Evolutionary conservation across 1,284 basidiomycete species (phyloP).

Genomic region (Tilletia indica): DNA sequence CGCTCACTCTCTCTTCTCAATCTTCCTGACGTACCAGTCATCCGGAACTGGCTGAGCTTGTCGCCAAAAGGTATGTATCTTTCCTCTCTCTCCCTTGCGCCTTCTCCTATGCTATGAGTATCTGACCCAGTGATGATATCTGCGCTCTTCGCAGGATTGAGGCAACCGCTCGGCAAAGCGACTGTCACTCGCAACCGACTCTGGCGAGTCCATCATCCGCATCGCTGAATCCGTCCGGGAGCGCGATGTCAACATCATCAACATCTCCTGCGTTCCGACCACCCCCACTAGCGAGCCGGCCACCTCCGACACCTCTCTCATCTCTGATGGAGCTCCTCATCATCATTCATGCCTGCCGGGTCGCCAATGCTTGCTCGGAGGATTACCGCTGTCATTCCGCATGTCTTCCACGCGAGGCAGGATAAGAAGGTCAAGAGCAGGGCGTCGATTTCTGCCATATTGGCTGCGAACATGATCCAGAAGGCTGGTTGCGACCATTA

Average conservation of each 20-base stretch:
- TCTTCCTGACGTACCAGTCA: slow-evolving; percentile 61
- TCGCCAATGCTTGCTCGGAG: slow-evolving; percentile 71
- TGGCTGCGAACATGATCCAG: slow-evolving; percentile 98
- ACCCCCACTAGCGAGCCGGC: slow-evolving; percentile 31
- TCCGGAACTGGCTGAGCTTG: slow-evolving; percentile 88
- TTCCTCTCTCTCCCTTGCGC: no score
- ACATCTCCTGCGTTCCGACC: slow-evolving; percentile 76
- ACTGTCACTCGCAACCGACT: slow-evolving; percentile 80
- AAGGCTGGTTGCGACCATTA: slow-evolving; percentile 97
- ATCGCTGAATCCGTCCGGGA: slow-evolving; percentile 94
- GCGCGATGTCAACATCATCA: slow-evolving; percentile 98
- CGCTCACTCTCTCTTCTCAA: background rate
- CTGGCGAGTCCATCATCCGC: slow-evolving; percentile 87
- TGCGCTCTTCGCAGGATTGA: slow-evolving; percentile 32
- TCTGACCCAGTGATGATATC: background rate
- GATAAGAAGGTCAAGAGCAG: slow-evolving; percentile 99
- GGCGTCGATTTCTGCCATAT: slow-evolving; percentile 96
- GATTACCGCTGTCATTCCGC: slow-evolving; percentile 79
- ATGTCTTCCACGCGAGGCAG: slow-evolving; percentile 60
- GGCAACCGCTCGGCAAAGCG: slow-evolving; percentile 57
- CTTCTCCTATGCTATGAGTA: background rate
- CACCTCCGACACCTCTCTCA: slow-evolving; percentile 65
- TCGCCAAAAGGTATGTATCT: slow-evolving; percentile 76
- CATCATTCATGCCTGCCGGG: slow-evolving; percentile 98
- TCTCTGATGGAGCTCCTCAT: slow-evolving; percentile 95